These are phyloP conservation scores for Leptosphaerulina australis DNA, from an alignment of 2,329 filamentous ascomycete species.

Conservation along the genomic window DNA sequence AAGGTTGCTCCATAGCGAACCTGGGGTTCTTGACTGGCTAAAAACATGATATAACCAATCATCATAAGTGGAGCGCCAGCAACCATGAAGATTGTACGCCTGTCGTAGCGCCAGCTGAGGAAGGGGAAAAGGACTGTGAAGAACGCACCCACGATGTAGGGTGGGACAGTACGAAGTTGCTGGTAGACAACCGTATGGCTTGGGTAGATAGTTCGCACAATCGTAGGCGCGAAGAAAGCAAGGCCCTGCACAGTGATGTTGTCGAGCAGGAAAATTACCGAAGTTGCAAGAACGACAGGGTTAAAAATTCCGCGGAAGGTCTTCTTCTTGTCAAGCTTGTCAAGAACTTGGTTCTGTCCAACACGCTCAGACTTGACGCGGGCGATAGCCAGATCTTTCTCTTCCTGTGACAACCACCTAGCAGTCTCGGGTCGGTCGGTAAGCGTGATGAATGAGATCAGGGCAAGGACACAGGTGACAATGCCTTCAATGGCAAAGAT, in stretches of 20 bases:
- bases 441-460: conserved; percentile 67
- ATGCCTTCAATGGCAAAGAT: conserved; percentile 76
- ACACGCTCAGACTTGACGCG: conserved; percentile 73
- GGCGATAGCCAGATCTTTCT: conserved; percentile 69
- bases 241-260: conserved; percentile 75
- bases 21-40: conserved; percentile 57
- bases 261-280: conserved; percentile 67
- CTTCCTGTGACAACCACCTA: conserved; percentile 67
- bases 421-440: conserved; percentile 73
- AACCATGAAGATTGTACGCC: conserved; percentile 66
- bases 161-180: conserved; percentile 73
- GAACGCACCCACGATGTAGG: conserved; percentile 71
- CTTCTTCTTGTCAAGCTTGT: conserved; percentile 66
- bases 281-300: conserved; percentile 64
- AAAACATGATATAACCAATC: conserved; percentile 71
- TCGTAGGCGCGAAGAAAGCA: conserved; percentile 73
- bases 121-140: conserved; percentile 68
- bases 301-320: conserved; percentile 66
- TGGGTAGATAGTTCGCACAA: conserved; percentile 72
- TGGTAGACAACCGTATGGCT: conserved; percentile 63
- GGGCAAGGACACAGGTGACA: conserved; percentile 62
- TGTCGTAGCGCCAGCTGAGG: conserved; percentile 66
- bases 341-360: conserved; percentile 66
- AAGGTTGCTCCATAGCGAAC: conserved; percentile 74
- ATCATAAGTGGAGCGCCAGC: conserved; percentile 67